These are phyloP conservation scores for Penicillium sp. DNA, from an alignment of 2,329 filamentous ascomycete genomes.

Conservation along the genomic window DNA sequence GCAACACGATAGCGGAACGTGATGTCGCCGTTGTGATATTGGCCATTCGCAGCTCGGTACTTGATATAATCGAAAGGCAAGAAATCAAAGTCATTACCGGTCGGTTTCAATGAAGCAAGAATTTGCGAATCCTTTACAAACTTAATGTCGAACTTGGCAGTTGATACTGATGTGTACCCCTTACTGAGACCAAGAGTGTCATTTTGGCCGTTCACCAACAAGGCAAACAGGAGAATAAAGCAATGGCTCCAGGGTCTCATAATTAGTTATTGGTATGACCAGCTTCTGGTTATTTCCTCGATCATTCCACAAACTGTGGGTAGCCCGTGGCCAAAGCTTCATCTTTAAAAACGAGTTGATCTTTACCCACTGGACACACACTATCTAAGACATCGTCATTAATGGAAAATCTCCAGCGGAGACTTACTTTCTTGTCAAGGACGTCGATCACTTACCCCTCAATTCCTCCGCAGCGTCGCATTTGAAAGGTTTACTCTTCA, in stretches of 20 bases:
- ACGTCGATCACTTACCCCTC: slow-evolving; percentile 15
- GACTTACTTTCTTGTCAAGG: neutral
- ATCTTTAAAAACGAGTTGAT: neutral
- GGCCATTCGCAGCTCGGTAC: slow-evolving; percentile 53
- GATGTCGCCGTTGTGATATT: slow-evolving; percentile 64
- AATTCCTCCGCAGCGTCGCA: slow-evolving; percentile 18
- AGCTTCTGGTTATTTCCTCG: neutral
- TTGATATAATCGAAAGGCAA: slow-evolving; percentile 57
- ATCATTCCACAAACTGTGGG: neutral
- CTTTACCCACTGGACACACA: neutral
- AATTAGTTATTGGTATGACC: neutral
- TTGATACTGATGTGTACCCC: slow-evolving; percentile 48
- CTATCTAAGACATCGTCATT: neutral
- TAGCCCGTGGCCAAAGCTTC: neutral
- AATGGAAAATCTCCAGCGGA: slow-evolving; percentile 13
- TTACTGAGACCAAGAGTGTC: slow-evolving; percentile 47
- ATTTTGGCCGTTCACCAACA: slow-evolving; percentile 12
- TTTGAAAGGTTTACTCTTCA: neutral
- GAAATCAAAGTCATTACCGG: slow-evolving; percentile 56
- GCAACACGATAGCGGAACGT: slow-evolving; percentile 58
- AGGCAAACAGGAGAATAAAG: slow-evolving; percentile 4
- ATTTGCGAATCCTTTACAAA: slow-evolving; percentile 54
- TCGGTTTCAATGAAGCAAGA: slow-evolving; percentile 53
- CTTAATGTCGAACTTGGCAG: slow-evolving; percentile 48
- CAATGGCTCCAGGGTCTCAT: neutral